Conservation (phyloP, 2,329 filamentous ascomycete species). For the Neonectria hederae region DNA sequence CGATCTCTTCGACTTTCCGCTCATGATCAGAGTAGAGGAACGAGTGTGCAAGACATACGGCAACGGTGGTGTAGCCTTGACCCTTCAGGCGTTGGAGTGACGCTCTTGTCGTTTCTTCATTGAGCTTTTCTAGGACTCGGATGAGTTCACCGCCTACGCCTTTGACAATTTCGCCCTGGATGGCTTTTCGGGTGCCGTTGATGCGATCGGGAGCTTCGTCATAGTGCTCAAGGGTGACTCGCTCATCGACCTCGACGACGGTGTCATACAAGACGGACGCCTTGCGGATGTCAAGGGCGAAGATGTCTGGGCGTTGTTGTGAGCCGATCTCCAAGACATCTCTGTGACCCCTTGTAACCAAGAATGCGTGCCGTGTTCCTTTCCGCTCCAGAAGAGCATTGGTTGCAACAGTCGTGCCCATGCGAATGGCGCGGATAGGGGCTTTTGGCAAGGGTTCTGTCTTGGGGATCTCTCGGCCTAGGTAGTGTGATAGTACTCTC, state of each 20-base stretch:
- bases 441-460: constrained; percentile 46
- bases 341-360: constrained; percentile 77
- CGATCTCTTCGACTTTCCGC: constrained; percentile 48
- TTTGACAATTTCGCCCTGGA: constrained; percentile 65
- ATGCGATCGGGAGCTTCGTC: constrained; percentile 69
- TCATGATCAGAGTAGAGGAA: constrained; percentile 70
- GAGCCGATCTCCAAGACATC: constrained; percentile 78
- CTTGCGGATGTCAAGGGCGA: constrained; percentile 74
- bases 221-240: constrained; percentile 77
- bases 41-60: constrained; percentile 76
- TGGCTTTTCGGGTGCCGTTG: constrained; percentile 55
- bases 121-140: constrained; percentile 68
- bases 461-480: constrained; percentile 37
- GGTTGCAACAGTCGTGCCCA: constrained; percentile 81
- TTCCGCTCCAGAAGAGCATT: constrained; percentile 75
- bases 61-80: constrained; percentile 61
- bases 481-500: constrained; percentile 16
- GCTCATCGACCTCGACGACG: constrained; percentile 76
- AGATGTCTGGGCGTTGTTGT: constrained; percentile 76
- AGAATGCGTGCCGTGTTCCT: constrained; percentile 73
- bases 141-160: constrained; percentile 75
- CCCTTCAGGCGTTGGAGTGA: constrained; percentile 69
- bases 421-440: constrained; percentile 71
- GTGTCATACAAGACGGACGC: constrained; percentile 74
- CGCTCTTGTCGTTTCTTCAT: constrained; percentile 59